Percentiles rank a stretch among this genome's conserved stretches.
These are phyloP conservation scores for Astragalus glycyphyllos DNA, from an alignment of 306 rosid genomes.

Conservation along the genomic window DNA sequence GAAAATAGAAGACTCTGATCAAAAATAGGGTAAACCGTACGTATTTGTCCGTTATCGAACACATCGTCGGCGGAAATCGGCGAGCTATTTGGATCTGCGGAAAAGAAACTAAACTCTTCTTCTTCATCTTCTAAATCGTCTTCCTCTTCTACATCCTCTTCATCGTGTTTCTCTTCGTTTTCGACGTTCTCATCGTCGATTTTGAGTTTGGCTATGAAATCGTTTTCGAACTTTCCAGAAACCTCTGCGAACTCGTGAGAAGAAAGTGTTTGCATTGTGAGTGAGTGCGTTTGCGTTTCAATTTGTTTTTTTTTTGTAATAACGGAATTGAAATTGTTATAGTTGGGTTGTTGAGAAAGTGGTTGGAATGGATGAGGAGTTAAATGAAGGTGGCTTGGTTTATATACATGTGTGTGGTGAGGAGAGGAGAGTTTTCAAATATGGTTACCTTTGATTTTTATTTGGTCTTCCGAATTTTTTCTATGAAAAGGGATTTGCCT, in stretches of 20 bases:
- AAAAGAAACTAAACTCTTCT: slow-evolving; percentile 73
- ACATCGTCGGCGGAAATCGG: slow-evolving; percentile 74
- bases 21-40: slow-evolving; percentile 68
- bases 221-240: slow-evolving; percentile 41
- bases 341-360: slow-evolving; percentile 5
- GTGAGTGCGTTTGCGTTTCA: neutral
- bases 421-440: neutral
- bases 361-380: neutral
- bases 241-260: slow-evolving; percentile 19
- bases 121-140: slow-evolving; percentile 8
- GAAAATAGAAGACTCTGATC: slow-evolving; percentile 59
- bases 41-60: slow-evolving; percentile 79
- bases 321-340: neutral
- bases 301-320: neutral
- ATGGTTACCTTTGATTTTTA: slow-evolving; percentile 29
- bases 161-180: neutral
- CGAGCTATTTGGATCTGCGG: slow-evolving; percentile 57
- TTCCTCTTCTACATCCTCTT: neutral
- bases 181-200: slow-evolving; percentile 23
- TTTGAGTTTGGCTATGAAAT: slow-evolving; percentile 49
- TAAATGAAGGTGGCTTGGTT: neutral
- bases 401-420: slow-evolving; percentile 15
- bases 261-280: slow-evolving; percentile 56
- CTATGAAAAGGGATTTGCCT: neutral
- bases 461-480: slow-evolving; percentile 28